Percentiles rank a stretch among this genome's conserved stretches.
Evolutionary conservation across 1,284 basidiomycete species (phyloP).

Genomic region (Leccinum fallax): DNA sequence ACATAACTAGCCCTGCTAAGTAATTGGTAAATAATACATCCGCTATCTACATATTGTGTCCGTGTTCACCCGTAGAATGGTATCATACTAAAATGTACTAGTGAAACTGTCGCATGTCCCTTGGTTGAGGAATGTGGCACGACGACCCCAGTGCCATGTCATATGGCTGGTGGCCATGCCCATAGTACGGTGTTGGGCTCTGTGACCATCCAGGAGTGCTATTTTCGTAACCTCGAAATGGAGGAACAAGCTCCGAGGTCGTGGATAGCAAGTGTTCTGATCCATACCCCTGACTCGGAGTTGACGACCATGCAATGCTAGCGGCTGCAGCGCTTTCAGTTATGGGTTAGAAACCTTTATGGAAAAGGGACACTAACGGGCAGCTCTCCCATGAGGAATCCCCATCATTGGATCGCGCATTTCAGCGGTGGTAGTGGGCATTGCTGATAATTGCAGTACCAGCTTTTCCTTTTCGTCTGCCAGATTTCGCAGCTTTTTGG

Average conservation of each 20-base stretch:
- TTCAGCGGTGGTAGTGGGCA: not conserved
- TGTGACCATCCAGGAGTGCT: constrained; percentile 10
- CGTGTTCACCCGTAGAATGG: not conserved
- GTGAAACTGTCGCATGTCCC: constrained; percentile 5
- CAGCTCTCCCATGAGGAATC: not conserved
- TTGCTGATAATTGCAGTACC: constrained; percentile 17
- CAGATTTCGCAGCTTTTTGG: constrained; percentile 28
- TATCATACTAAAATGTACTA: constrained; percentile 7
- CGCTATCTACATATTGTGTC: not conserved
- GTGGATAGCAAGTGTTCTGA: constrained; percentile 8
- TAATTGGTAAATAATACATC: not conserved
- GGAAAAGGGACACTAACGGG: constrained; percentile 15
- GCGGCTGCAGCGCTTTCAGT: constrained; percentile 9
- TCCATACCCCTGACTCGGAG: not conserved
- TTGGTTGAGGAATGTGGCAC: constrained; percentile 3
- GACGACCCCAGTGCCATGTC: constrained; percentile 1
- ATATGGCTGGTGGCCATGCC: constrained; percentile 9
- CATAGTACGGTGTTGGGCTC: constrained; percentile 2
- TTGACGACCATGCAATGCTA: constrained; percentile 8
- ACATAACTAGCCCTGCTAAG: not conserved
- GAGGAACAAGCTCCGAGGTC: constrained; percentile 5
- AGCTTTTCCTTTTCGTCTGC: constrained; percentile 29
- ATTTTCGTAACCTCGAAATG: constrained; percentile 6
- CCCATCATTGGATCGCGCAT: not conserved
- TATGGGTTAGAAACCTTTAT: not conserved